Evolutionary conservation across 2,329 filamentous ascomycete genomes (phyloP), one percentile per base, ranked within the genome.

Genomic region (Stachybotrys chlorohalonatus): DNA sequence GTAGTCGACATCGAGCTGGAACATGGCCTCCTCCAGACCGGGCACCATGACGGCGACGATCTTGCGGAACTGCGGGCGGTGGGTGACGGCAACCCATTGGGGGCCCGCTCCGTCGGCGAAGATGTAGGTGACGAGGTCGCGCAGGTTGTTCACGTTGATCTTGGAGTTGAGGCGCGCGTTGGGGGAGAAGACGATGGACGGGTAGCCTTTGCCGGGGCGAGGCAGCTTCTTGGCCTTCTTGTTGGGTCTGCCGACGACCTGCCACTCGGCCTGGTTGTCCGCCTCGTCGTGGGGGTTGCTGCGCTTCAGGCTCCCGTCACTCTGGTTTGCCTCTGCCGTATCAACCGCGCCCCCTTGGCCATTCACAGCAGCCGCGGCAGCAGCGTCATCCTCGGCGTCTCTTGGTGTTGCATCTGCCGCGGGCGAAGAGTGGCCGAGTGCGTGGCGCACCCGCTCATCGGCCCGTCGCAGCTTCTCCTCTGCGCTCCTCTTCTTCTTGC

Each of bases 11-110:
- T 71, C 66, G 11, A 82, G 78, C 68, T 87, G 83, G 72, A 97
- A 95, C 88, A 97, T 94, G 58, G 84, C 87, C 64, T 90, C 82
- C 66, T 97, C 93, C 30, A 99, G 73, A 0, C 94, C 94, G 11
- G 94, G 94, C 11, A 96, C 85, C 88, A 96, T 93, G 60, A 99
- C 75, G 47, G 89, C 82, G 32, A 97, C 92, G 32, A 95, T 87
- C 72, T 94, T 95, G 59, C 83, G 75, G 62, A 88, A 84, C 56
- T 84, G 76, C 6, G 81, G 79, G 49, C 85, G 77, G 63, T 87
- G 79, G 56, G 75, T 75, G 51, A 87, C 77, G 49, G 79, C 77
- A 49, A 87, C 76, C 82, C 85, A 88, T 61, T 85, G 81, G 13
- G 85, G 85, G 2, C 81, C 78, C 1, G 77, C 65, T 11, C 84